Base-by-base conservation (phyloP, 345 rosid genomes). In the Brassica incana region DNA sequence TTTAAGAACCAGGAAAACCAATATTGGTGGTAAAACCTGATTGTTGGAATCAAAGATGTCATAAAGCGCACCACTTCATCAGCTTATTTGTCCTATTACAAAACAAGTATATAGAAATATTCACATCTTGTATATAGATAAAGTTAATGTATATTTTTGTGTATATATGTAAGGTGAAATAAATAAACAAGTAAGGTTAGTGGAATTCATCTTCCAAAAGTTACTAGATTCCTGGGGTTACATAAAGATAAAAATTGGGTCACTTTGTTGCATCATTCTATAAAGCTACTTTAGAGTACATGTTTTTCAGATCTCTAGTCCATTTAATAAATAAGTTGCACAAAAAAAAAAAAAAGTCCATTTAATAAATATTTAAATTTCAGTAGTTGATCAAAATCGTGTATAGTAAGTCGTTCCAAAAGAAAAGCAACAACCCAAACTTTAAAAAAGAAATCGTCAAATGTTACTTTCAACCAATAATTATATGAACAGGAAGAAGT, bases 141-240 rank as follows among this genome's bases (percentile, higher is more conserved):
- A 69, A 63, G 18, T 45, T 35, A 40, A 36, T 29, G 29, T 48
- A 32, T 68, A 35, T 48, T 8, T 67, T n/a, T 62, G 33, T 69
- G 63, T 74, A 30, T 75, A 6, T 74, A 12, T 66, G 9, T 29
- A 69, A 61, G 38, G 38, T 65, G 67, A 18, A 67, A 67, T 60
- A 72, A 76, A 52, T 52, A 52, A 16, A 72, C 61, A 48, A 67
- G 48, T 72, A 72, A 33, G 69, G 72, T 77, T 50, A 81, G 78
- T 81, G 81, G 75, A 77, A 73, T 54, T 72, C 74, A 67, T 73
- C 84, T 67, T 77, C 78, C 71, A 77, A 81, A 81, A 77, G 78
- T 64, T 81, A 73, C 75, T 73, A 81, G 78, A 73, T 72, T 73
- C 81, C 69, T 77, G 71, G 62, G 81, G 73, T 76, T 67, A 54